Percentiles rank a stretch among this genome's conserved stretches.
Evolutionary conservation across 139 green algal species (phyloP).

Genomic region (Chlamydomonas sphaeroides): DNA sequence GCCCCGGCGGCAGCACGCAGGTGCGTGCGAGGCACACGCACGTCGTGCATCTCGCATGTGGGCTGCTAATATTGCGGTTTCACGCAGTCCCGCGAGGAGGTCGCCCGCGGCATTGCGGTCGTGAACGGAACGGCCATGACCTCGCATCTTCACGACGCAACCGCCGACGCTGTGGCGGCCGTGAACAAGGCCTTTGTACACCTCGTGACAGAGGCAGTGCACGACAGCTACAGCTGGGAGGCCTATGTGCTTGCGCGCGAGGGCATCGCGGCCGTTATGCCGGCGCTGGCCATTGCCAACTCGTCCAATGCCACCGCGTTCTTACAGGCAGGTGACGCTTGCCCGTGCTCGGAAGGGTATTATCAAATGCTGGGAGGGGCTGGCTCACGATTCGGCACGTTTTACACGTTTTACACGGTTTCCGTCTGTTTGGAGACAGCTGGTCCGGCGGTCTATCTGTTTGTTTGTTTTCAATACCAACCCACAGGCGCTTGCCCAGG

Average conservation of each 20-base stretch:
- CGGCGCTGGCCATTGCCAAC: neutral
- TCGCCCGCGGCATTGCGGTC: neutral
- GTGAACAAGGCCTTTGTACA: neutral
- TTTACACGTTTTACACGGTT: no score
- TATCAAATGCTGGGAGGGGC: no score
- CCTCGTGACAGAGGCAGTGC: neutral
- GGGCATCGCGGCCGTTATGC: neutral
- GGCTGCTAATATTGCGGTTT: neutral
- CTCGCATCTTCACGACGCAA: neutral
- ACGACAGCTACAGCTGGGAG: neutral
- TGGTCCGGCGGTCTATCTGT: no score
- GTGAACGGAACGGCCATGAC: neutral
- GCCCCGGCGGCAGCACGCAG: no score
- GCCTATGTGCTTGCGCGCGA: neutral
- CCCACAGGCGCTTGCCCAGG: neutral
- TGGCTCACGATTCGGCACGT: no score
- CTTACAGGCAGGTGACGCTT: neutral
- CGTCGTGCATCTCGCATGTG: neutral
- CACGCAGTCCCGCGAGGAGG: neutral
- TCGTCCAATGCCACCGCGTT: neutral
- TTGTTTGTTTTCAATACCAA: no score
- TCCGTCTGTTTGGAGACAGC: no score
- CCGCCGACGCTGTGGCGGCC: neutral
- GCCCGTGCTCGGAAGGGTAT: no score
- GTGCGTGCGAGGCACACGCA: neutral